Evolutionary conservation across 2,329 filamentous ascomycete genomes (phyloP), one percentile per base, ranked within the genome.

Genomic region (Metarhizium anisopliae): DNA sequence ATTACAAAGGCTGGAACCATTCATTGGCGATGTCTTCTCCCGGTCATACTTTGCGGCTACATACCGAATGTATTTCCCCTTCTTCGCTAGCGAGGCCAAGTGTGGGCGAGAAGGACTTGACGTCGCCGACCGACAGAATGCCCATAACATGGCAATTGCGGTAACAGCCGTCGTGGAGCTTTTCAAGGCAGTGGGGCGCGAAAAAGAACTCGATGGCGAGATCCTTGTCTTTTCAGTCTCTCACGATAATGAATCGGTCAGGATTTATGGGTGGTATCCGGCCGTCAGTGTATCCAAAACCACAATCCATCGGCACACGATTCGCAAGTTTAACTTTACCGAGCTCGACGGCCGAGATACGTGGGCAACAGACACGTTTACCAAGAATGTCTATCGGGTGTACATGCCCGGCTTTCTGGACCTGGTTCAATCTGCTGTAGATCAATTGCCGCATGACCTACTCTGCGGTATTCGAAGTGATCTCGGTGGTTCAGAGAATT

Each of bases 31-130:
- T 36, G 62, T 65, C 6, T 38, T 38, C 14, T 45, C 13, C 42
- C 42, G 4, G 45, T 78, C 54, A 73, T 75, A 38, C 36, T 38
- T 38, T 8, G 36, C 36, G 66, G 70, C 62, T 8, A 79, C 72
- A 8, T 73, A 68, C 52, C 63, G 70, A 3, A 77, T 79, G 67
- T 75, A 73, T 64, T 77, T 81, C 58, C 75, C 74, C 2, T 80
- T 79, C 59, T 64, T 80, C 0, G 71, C 72, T 0, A 76, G 70
- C 62, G 74, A 80, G 61, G 74, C 77, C 1, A 77, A 77, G 62
- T 76, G 70, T 58, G 68, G 73, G 42, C 61, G 64, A 30, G 65
- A 58, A 30, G 66, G 61, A 1, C 71, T 75, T 5, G 63, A 72
- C 52, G 54, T 71, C 14, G 69, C 71, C 4, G 70, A 73, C 56